phyloP scores from a whole-genome alignment of 305 asterid genomes.

The Nicotiana rustica region DNA sequence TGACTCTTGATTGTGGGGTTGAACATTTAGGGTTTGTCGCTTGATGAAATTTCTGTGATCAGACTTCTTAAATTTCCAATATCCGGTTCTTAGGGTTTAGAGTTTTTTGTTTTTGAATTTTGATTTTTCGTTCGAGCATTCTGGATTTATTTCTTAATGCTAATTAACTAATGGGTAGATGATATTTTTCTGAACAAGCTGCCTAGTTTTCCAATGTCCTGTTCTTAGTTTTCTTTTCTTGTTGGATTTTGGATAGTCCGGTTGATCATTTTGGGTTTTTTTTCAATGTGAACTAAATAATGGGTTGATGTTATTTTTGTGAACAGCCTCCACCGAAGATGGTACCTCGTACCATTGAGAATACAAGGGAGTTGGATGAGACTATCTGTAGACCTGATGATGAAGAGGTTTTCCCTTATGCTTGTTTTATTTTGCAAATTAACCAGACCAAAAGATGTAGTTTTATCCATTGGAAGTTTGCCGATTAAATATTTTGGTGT shows the following conservation, averaged over 20 bases:
- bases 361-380: constrained; percentile 89
- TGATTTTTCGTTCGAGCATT: background rate
- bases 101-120: background rate
- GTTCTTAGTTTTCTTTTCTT: background rate
- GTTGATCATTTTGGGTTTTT: background rate
- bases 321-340: constrained; percentile 64
- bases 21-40: background rate
- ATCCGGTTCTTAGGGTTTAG: background rate
- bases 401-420: constrained; percentile 59
- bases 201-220: background rate
- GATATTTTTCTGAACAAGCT: background rate
- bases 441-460: background rate
- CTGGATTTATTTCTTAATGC: background rate
- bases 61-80: background rate
- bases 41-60: background rate
- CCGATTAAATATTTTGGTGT: background rate
- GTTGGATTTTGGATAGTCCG: background rate
- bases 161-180: background rate
- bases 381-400: constrained; percentile 92
- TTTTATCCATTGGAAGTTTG: background rate
- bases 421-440: constrained; percentile 20
- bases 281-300: background rate
- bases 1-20: constrained; percentile 10
- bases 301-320: background rate
- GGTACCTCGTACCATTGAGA: constrained; percentile 87